These are phyloP conservation scores for Fusarium sp. DNA, from an alignment of 2,329 filamentous ascomycete species.

Conservation along the genomic window DNA sequence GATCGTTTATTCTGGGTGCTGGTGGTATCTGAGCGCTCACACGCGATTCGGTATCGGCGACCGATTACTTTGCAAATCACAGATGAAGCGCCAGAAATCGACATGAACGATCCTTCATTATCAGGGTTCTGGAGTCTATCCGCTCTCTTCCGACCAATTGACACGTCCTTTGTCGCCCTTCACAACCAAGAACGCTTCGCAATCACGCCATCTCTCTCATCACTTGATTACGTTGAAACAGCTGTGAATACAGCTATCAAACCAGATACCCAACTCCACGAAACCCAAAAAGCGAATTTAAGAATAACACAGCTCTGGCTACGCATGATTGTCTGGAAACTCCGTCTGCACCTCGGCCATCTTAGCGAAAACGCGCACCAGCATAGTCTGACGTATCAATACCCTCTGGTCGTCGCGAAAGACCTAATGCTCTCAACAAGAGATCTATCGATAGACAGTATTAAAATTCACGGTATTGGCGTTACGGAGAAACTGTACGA, in stretches of 20 bases:
- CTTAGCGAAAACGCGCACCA: slow-evolving; percentile 50
- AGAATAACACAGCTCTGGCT: slow-evolving; percentile 59
- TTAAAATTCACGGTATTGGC: slow-evolving; percentile 57
- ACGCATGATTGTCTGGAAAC: slow-evolving; percentile 58
- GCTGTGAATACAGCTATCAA: slow-evolving; percentile 53
- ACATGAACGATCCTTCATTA: slow-evolving; percentile 47
- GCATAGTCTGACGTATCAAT: slow-evolving; percentile 55
- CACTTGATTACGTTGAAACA: slow-evolving; percentile 52
- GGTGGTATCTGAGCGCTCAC: slow-evolving; percentile 57
- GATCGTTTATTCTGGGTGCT: slow-evolving; percentile 58
- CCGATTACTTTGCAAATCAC: slow-evolving; percentile 58
- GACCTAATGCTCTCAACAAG: slow-evolving; percentile 54
- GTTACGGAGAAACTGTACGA: slow-evolving; percentile 61
- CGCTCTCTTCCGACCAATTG: slow-evolving; percentile 55
- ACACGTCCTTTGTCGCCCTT: slow-evolving; percentile 56
- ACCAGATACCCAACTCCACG: slow-evolving; percentile 49
- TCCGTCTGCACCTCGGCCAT: slow-evolving; percentile 56
- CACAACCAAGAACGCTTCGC: slow-evolving; percentile 53
- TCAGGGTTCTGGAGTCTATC: slow-evolving; percentile 55
- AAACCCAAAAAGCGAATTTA: slow-evolving; percentile 59
- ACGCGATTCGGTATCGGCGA: slow-evolving; percentile 57
- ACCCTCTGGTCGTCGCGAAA: slow-evolving; percentile 56
- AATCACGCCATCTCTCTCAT: slow-evolving; percentile 46
- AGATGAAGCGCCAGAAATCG: slow-evolving; percentile 48
- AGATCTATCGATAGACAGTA: slow-evolving; percentile 52